Evolutionary conservation across 2,329 filamentous ascomycete genomes (phyloP).

Genomic region (Lachnellula cervina): DNA sequence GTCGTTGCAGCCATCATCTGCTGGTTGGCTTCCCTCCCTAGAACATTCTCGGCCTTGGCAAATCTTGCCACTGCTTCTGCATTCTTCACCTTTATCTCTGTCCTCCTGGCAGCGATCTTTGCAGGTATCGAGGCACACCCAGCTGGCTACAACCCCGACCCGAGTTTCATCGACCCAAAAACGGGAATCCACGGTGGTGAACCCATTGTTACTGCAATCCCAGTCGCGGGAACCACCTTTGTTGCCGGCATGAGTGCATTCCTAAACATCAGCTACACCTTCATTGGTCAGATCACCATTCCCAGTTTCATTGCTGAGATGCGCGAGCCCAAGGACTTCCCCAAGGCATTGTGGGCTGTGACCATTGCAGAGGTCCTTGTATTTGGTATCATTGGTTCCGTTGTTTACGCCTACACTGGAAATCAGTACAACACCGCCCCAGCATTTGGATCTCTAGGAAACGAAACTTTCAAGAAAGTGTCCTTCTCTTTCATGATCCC

Average conservation of each 20-base stretch:
- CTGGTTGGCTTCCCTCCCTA: conserved; percentile 73
- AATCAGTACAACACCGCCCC: conserved; percentile 85
- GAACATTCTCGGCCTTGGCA: conserved; percentile 77
- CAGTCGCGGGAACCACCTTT: conserved; percentile 67
- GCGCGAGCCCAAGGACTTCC: conserved; percentile 75
- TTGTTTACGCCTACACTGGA: conserved; percentile 84
- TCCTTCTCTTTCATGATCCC: conserved; percentile 95
- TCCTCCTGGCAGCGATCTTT: conserved; percentile 79
- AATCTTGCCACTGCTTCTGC: conserved; percentile 76
- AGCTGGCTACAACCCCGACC: conserved; percentile 54
- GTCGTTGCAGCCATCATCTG: conserved; percentile 70
- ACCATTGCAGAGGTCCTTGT: conserved; percentile 84
- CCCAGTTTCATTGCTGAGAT: conserved; percentile 96
- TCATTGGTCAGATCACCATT: conserved; percentile 91
- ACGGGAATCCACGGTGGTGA: conserved; percentile 44
- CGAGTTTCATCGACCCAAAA: conserved; percentile 32
- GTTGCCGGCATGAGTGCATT: conserved; percentile 81
- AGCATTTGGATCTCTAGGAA: conserved; percentile 77
- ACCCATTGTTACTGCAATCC: conserved; percentile 64
- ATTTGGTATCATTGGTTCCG: conserved; percentile 74
- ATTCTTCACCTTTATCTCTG: conserved; percentile 84
- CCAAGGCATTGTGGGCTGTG: conserved; percentile 86
- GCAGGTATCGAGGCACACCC: conserved; percentile 72
- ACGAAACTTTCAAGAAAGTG: conserved; percentile 75
- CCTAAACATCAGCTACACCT: conserved; percentile 93